Percentiles rank a stretch among this genome's conserved stretches.
Conservation (phyloP, 2,329 filamentous ascomycete species). For the Exophiala aquamarina region DNA sequence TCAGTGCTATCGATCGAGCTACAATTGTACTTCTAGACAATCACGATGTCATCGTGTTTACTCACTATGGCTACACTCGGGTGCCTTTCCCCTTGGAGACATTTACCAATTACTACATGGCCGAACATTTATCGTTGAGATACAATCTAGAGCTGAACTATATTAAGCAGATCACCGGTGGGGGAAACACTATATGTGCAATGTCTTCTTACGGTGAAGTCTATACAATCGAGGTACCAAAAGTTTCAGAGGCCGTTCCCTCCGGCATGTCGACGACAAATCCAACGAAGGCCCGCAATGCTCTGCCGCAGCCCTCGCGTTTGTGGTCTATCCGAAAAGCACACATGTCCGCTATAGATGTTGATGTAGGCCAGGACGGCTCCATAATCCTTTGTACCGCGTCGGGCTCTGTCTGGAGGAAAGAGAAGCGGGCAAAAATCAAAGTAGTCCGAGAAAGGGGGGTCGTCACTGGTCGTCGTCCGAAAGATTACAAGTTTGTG, state of each 20-base stretch:
- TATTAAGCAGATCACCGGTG: slow-evolving; percentile 75
- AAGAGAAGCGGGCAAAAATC: slow-evolving; percentile 77
- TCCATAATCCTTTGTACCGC: slow-evolving; percentile 92
- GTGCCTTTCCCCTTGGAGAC: slow-evolving; percentile 78
- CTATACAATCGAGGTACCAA: slow-evolving; percentile 77
- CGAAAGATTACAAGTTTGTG: slow-evolving; percentile 93
- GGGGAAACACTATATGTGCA: slow-evolving; percentile 88
- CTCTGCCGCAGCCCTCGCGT: slow-evolving; percentile 73
- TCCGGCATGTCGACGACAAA: slow-evolving; percentile 79
- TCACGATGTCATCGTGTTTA: slow-evolving; percentile 88
- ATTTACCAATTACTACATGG: slow-evolving; percentile 67
- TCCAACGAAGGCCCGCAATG: slow-evolving; percentile 82
- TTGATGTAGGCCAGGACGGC: slow-evolving; percentile 86
- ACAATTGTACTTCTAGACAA: slow-evolving; percentile 84
- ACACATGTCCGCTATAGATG: slow-evolving; percentile 78
- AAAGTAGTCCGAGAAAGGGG: slow-evolving; percentile 51
- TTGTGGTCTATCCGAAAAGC: slow-evolving; percentile 90
- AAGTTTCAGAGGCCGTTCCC: slow-evolving; percentile 62
- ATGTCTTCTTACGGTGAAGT: slow-evolving; percentile 82
- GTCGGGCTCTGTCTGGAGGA: slow-evolving; percentile 89
- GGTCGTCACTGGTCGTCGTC: slow-evolving; percentile 56
- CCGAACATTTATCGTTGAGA: slow-evolving; percentile 62
- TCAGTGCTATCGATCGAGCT: slow-evolving; percentile 86
- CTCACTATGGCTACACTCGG: slow-evolving; percentile 93
- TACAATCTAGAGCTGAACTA: slow-evolving; percentile 65